A percentile compares a stretch with the other conserved stretches of the same genome.
Conservation (phyloP, 306 rosid species). For the Lithocarpus polystachyus region DNA sequence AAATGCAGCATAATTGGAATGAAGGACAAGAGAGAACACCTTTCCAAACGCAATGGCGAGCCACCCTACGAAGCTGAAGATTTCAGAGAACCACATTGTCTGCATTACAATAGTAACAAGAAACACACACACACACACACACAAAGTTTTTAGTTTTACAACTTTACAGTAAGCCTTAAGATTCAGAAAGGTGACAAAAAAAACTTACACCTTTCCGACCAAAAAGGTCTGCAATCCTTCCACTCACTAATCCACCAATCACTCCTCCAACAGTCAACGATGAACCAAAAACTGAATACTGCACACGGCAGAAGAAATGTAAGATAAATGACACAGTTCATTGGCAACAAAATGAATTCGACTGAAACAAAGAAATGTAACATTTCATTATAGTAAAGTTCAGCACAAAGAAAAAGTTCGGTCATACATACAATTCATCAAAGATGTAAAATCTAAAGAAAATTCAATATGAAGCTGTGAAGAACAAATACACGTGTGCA, state of each 20-base stretch:
- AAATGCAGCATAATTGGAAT: background rate
- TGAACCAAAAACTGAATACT: conserved; percentile 83
- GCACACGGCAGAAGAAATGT: conserved; percentile 4
- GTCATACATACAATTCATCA: background rate
- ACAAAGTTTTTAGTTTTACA: background rate
- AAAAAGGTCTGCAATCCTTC: conserved; percentile 57
- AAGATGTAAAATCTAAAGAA: background rate
- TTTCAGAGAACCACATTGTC: conserved; percentile 72
- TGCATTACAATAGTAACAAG: conserved; percentile 29
- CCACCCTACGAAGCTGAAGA: conserved; percentile 79
- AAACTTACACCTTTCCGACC: conserved; percentile 81
- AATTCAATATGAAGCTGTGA: background rate
- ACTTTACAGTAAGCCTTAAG: background rate
- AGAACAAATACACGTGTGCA: background rate
- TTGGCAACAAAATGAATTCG: background rate
- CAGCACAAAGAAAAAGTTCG: background rate
- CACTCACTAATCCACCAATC: conserved; percentile 74
- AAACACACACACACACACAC: background rate
- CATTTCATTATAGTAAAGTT: background rate
- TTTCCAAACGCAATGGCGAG: conserved; percentile 48
- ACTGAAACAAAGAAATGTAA: background rate
- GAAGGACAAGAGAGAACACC: conserved; percentile 28
- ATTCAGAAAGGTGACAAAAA: background rate
- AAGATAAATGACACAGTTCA: background rate
- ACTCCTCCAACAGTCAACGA: conserved; percentile 78